A percentile compares a stretch with the other conserved stretches of the same genome.
Evolutionary conservation across 139 green algal genomes (phyloP).

Genomic region (Deuterostichococcus epilithicus): DNA sequence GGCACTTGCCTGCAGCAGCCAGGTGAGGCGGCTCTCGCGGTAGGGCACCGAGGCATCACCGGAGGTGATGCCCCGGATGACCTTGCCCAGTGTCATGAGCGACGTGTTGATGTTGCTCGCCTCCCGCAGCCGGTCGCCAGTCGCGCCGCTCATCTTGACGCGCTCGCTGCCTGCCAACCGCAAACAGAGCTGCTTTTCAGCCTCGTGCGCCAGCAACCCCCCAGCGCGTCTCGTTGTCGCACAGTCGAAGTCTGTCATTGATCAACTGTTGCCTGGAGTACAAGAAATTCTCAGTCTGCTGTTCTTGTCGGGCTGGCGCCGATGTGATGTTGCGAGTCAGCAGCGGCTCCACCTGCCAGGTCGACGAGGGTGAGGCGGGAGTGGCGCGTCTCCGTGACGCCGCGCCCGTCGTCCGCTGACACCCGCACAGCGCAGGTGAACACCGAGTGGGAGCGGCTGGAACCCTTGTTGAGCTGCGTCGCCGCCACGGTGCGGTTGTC

Average conservation of each 20-base stretch:
- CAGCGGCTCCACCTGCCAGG: conserved; percentile 64
- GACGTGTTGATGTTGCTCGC: conserved; percentile 94
- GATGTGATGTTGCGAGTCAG: neutral
- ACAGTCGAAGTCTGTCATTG: too few species aligned
- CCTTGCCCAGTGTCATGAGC: conserved; percentile 55
- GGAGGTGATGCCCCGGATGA: conserved; percentile 39
- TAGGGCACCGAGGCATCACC: conserved; percentile 81
- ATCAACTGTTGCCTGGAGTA: too few species aligned
- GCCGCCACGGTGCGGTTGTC: conserved; percentile 13
- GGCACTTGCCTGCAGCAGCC: conserved; percentile 81
- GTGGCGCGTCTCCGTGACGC: conserved; percentile 54
- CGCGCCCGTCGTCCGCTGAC: conserved; percentile 20
- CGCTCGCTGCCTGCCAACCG: conserved; percentile 77
- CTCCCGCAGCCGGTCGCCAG: conserved; percentile 87
- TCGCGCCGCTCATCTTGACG: conserved; percentile 56
- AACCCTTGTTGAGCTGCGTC: conserved; percentile 52
- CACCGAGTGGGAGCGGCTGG: conserved; percentile 54
- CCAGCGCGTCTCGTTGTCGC: too few species aligned
- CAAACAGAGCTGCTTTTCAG: neutral
- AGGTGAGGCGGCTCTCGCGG: conserved; percentile 93
- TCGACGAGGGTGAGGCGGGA: conserved; percentile 91
- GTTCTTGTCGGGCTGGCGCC: too few species aligned
- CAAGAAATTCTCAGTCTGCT: too few species aligned
- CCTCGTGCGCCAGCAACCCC: too few species aligned
- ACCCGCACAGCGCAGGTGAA: conserved; percentile 41